Conservation (phyloP, 1,284 basidiomycete species). For the Cryptococcus sp. region DNA sequence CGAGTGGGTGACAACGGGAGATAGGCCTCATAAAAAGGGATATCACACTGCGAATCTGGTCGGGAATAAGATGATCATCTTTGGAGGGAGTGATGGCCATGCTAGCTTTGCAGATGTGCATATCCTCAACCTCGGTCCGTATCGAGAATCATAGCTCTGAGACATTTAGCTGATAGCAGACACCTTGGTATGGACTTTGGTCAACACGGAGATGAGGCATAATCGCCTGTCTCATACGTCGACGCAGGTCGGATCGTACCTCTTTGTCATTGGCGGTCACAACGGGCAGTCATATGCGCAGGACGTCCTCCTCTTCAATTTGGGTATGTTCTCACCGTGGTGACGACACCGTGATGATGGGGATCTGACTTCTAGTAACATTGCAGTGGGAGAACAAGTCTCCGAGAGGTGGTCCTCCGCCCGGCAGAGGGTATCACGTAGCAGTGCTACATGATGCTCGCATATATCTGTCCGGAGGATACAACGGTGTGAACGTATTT, state of each 20-base stretch:
- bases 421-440: slow-evolving; percentile 67
- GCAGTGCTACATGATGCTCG: slow-evolving; percentile 75
- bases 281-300: slow-evolving; percentile 70
- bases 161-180: slow-evolving; percentile 54
- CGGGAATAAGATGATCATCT: slow-evolving; percentile 57
- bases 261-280: slow-evolving; percentile 85
- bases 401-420: slow-evolving; percentile 61
- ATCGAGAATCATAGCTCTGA: not conserved
- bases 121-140: slow-evolving; percentile 73
- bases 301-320: slow-evolving; percentile 77
- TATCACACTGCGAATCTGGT: slow-evolving; percentile 88
- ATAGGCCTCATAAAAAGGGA: slow-evolving; percentile 58
- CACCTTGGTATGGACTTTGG: slow-evolving; percentile 62
- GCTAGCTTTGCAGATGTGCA: slow-evolving; percentile 78
- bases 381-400: slow-evolving; percentile 60
- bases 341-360: not conserved
- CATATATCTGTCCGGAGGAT: slow-evolving; percentile 81
- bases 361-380: slow-evolving; percentile 51
- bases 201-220: slow-evolving; percentile 56
- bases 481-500: slow-evolving; percentile 71
- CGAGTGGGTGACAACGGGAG: slow-evolving; percentile 49
- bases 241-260: slow-evolving; percentile 87
- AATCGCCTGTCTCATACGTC: slow-evolving; percentile 78
- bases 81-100: slow-evolving; percentile 49
- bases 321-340: no score